Base-by-base conservation (phyloP, 176 grass and related monocot species). In the Sorghum bicolor region DNA sequence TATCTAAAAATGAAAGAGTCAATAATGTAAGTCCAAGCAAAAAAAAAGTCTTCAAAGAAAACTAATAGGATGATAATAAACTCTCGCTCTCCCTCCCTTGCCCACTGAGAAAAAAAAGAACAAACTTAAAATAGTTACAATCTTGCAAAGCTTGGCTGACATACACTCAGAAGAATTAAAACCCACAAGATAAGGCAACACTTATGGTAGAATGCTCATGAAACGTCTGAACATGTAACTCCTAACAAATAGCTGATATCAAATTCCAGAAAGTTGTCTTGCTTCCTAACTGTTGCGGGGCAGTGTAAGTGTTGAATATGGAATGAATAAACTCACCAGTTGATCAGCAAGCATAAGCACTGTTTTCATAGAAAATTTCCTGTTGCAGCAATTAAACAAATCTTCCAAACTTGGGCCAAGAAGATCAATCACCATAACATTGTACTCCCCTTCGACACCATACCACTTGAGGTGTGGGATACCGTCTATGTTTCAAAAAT, bases 311-410 rank as follows among this genome's bases (percentile, higher is more conserved):
- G 52, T 45, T 16, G 9, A 25, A 22, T 29, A 74, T 60, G n/a
- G 44, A 73, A 57, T 48, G 55, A 40, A 75, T 33, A 19, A 83
- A 85, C 86, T 85, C 76, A 97, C 94, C 69, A 97, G 72, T 72
- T 97, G 94, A 90, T 97, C 92, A 58, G 94, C 94, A 77, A 97
- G 92, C 94, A 97, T 97, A 92, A 97, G 94, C 50, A 92, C 90
- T 37, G 94, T 94, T 88, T 97, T 97, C 84, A 94, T 81, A 67
- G 90, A 90, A 13, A 97, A 83, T 74, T 94, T 94, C 73, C 92
- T 87, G 64, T 92, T 94, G 57, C 94, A 97, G 52, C 86, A 87
- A 81, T 94, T 97, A 84, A 97, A 97, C 83, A 97, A 82, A 80
- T 97, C 92, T 65, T 94, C 94, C 82, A 97, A 85, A 67, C 94